Evolutionary conservation across 2,329 filamentous ascomycete species (phyloP).

Genomic region (Trichoderma polysporum): DNA sequence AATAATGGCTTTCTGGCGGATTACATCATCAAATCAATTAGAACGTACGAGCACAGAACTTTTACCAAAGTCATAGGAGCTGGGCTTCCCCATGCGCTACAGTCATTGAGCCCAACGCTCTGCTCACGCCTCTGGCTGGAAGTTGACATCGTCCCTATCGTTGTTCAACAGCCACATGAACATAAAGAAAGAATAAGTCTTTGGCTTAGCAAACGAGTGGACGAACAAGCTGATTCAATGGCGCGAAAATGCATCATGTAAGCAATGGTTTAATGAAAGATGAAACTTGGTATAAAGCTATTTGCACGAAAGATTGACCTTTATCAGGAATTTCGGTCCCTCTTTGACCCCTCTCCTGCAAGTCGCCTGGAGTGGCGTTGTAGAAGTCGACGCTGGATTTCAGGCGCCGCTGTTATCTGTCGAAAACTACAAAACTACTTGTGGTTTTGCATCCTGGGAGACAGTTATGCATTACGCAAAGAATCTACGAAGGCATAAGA

Average conservation of each 20-base stretch:
- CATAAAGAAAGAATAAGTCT: conserved; percentile 43
- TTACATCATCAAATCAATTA: conserved; percentile 57
- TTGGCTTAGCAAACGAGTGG: conserved; percentile 61
- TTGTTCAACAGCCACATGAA: conserved; percentile 51
- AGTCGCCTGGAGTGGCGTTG: conserved; percentile 65
- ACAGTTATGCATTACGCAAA: conserved; percentile 62
- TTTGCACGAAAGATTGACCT: neutral
- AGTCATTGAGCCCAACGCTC: conserved; percentile 61
- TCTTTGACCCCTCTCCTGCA: conserved; percentile 67
- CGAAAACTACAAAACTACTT: conserved; percentile 61
- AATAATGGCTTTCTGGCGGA: conserved; percentile 49
- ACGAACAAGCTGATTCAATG: conserved; percentile 81
- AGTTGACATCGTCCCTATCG: conserved; percentile 72
- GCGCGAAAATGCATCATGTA: conserved; percentile 75
- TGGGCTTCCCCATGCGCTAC: conserved; percentile 63
- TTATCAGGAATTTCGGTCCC: conserved; percentile 66
- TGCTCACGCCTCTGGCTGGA: conserved; percentile 73
- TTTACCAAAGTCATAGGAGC: conserved; percentile 73
- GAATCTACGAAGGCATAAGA: conserved; percentile 61
- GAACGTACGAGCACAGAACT: conserved; percentile 62
- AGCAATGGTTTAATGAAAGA: conserved; percentile 30
- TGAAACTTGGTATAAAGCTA: neutral
- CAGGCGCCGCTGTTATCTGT: conserved; percentile 58
- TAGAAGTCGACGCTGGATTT: conserved; percentile 68
- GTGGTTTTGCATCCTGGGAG: conserved; percentile 62